Conservation (phyloP, 164 flowering plant species). For the Annona squamosa region DNA sequence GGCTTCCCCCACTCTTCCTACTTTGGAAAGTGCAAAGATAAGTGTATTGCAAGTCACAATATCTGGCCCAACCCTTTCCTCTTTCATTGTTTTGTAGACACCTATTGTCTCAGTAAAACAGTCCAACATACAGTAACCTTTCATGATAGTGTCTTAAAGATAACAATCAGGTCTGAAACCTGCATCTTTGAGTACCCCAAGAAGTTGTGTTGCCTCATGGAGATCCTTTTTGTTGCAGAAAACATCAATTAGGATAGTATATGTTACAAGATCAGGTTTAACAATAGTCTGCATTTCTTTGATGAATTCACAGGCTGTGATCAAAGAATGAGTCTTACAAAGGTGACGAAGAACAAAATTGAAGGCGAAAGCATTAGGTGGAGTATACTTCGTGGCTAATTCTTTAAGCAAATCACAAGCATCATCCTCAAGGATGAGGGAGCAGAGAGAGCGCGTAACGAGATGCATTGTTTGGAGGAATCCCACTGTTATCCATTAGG, state of each 20-base stretch:
- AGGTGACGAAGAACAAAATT: conserved; percentile 63
- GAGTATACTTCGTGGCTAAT: conserved; percentile 31
- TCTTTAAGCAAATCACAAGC: conserved; percentile 56
- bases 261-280: conserved; percentile 69
- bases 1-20: conserved; percentile 64
- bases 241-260: conserved; percentile 76
- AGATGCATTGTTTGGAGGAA: conserved; percentile 53
- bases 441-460: conserved; percentile 62
- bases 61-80: conserved; percentile 74
- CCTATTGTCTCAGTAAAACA: conserved; percentile 54
- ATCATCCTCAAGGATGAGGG: conserved; percentile 32
- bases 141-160: conserved; percentile 89
- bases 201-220: conserved; percentile 58
- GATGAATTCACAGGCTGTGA: conserved; percentile 44
- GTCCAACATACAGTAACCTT: conserved; percentile 61
- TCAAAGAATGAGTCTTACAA: conserved; percentile 50
- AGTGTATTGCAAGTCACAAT: conserved; percentile 75
- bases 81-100: conserved; percentile 66
- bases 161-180: conserved; percentile 83
- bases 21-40: conserved; percentile 78
- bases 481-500: conserved; percentile 50
- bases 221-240: conserved; percentile 75
- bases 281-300: conserved; percentile 38
- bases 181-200: conserved; percentile 37
- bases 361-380: conserved; percentile 54